Conservation (phyloP, 495 filamentous ascomycete species). For the Parmelia sp. region DNA sequence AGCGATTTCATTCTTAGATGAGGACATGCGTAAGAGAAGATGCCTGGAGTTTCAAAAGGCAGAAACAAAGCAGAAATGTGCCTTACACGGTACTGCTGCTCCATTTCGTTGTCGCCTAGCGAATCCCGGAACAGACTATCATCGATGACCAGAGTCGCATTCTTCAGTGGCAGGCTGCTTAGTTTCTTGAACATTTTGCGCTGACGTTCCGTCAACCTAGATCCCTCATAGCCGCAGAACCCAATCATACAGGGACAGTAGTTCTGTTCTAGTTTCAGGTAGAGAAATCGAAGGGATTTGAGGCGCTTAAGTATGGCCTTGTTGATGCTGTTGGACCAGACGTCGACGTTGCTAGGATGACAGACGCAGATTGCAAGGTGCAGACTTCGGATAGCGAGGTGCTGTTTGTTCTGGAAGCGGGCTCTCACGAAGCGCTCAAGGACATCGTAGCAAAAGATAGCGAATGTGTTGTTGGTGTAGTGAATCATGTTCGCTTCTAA, state of each 20-base stretch:
- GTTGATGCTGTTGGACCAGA: neutral
- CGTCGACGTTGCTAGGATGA: neutral
- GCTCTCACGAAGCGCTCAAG: neutral
- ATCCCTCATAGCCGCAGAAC: neutral
- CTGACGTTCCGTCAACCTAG: neutral
- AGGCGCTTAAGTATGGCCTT: neutral
- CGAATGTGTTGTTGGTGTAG: constrained; percentile 2
- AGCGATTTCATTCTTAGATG: no score
- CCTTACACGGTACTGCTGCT: neutral
- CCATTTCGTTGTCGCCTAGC: neutral
- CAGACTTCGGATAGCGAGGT: neutral
- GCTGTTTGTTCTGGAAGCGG: neutral
- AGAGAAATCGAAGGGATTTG: neutral
- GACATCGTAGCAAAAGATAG: neutral
- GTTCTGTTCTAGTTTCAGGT: neutral
- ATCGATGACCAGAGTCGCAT: neutral
- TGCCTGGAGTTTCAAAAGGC: no score
- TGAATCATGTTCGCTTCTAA: neutral
- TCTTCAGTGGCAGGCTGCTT: neutral
- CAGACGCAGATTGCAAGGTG: neutral
- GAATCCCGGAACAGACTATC: neutral
- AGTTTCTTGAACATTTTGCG: neutral
- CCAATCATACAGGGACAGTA: neutral
- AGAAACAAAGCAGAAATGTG: no score
- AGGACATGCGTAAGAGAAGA: no score